These are phyloP conservation scores for Trypanosoma boissoni DNA, from an alignment of 208 protist species.

Conservation along the genomic window DNA sequence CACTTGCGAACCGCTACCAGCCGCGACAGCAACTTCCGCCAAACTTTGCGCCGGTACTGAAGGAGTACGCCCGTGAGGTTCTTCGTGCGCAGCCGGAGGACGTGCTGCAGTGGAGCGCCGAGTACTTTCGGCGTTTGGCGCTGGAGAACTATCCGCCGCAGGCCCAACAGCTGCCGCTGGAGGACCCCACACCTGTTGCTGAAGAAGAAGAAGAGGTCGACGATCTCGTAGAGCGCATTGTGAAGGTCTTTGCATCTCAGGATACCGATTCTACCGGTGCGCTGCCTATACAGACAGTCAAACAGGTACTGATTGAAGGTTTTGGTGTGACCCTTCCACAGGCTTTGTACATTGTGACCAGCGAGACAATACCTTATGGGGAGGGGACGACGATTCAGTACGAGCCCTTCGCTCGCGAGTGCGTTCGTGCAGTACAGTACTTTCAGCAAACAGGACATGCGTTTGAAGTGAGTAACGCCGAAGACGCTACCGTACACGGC, in stretches of 20 bases:
- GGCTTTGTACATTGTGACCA: constrained; percentile 81
- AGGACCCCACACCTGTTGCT: constrained; percentile 31
- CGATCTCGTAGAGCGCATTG: constrained; percentile 36
- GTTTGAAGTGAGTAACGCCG: constrained; percentile 41
- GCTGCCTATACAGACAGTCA: constrained; percentile 48
- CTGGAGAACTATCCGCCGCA: constrained; percentile 66
- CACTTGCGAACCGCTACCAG: constrained; percentile 85
- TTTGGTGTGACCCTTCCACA: constrained; percentile 63
- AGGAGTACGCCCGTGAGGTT: constrained; percentile 93
- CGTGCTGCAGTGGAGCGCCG: constrained; percentile 88
- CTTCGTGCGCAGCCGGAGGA: constrained; percentile 89
- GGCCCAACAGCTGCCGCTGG: constrained; percentile 37
- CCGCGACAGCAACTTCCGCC: constrained; percentile 81
- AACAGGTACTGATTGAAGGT: constrained; percentile 44
- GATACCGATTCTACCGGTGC: constrained; percentile 41
- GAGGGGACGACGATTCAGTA: constrained; percentile 68
- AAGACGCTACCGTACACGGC: constrained; percentile 75
- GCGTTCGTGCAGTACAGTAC: constrained; percentile 57
- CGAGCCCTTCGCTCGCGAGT: constrained; percentile 47
- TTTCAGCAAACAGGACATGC: constrained; percentile 63
- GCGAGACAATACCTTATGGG: constrained; percentile 31
- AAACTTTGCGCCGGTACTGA: constrained; percentile 85
- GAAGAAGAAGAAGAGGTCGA: constrained; percentile 28
- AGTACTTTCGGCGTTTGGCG: constrained; percentile 90
- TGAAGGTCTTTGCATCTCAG: constrained; percentile 49